Conservation (phyloP, 2,329 filamentous ascomycete species). For the Teratosphaeria epicoccoides region DNA sequence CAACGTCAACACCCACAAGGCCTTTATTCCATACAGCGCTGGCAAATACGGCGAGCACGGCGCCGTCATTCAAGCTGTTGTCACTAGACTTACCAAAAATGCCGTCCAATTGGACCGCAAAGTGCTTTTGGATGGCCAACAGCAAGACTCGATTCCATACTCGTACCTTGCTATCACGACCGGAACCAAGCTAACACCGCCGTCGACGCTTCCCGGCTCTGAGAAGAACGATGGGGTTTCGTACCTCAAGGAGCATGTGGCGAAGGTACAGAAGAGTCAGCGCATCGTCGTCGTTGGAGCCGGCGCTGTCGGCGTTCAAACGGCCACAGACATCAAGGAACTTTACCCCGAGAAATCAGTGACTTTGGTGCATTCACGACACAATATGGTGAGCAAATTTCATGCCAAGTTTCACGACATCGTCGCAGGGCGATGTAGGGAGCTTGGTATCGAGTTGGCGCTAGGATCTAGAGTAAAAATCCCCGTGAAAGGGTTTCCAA, state of each 20-base stretch:
- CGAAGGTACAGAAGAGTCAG: neutral
- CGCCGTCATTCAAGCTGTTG: constrained; percentile 2
- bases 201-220: constrained; percentile 1
- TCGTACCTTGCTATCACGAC: constrained; percentile 4
- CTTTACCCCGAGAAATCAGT: constrained; percentile 47
- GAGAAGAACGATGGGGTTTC: constrained; percentile 3
- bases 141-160: constrained; percentile 1
- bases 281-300: constrained; percentile 34
- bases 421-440: constrained; percentile 33
- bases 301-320: constrained; percentile 52
- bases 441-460: constrained; percentile 41
- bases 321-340: constrained; percentile 50
- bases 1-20: constrained; percentile 3
- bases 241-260: constrained; percentile 3
- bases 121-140: constrained; percentile 2
- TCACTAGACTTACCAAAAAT: neutral
- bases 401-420: constrained; percentile 31
- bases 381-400: constrained; percentile 43
- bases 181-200: constrained; percentile 4
- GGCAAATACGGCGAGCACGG: constrained; percentile 1
- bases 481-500: constrained; percentile 15
- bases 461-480: constrained; percentile 29
- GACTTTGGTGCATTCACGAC: constrained; percentile 48
- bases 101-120: constrained; percentile 1
- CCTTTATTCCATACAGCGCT: constrained; percentile 4